These are phyloP conservation scores for Luvunga scandens DNA, from an alignment of 345 rosid species.

Conservation along the genomic window DNA sequence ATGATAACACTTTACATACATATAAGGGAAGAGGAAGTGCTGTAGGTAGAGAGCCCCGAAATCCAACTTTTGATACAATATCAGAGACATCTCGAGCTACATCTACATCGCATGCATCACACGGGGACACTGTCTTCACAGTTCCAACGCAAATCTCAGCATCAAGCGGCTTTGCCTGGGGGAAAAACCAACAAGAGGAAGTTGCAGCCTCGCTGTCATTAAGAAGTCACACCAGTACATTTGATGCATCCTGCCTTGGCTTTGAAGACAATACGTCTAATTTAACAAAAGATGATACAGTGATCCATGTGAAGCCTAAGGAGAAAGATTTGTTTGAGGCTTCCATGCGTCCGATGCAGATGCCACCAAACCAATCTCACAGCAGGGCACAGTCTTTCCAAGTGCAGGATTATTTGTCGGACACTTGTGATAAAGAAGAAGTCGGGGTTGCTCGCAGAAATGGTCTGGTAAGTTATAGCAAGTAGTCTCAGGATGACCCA, in stretches of 20 bases:
- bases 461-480: constrained; percentile 26
- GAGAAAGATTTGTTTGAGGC: constrained; percentile 3
- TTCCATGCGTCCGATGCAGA: background rate
- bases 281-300: constrained; percentile 21
- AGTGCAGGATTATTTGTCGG: constrained; percentile 14
- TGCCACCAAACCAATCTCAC: constrained; percentile 10
- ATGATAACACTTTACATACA: background rate
- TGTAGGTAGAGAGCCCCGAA: constrained; percentile 17
- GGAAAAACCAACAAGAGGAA: constrained; percentile 46
- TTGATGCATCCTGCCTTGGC: constrained; percentile 36
- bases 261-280: constrained; percentile 40
- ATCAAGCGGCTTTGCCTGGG: constrained; percentile 58
- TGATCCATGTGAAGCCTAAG: background rate
- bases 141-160: constrained; percentile 42
- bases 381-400: constrained; percentile 31
- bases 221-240: constrained; percentile 41
- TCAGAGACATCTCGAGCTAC: constrained; percentile 31
- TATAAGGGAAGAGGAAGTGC: constrained; percentile 16
- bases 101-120: constrained; percentile 31
- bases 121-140: constrained; percentile 30
- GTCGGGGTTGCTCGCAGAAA: constrained; percentile 16
- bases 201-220: constrained; percentile 46
- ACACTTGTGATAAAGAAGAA: constrained; percentile 18
- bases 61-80: constrained; percentile 24
- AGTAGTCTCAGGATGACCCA: background rate